Base-by-base conservation (phyloP, 495 filamentous ascomycete species). In the Hamigera avellanea region DNA sequence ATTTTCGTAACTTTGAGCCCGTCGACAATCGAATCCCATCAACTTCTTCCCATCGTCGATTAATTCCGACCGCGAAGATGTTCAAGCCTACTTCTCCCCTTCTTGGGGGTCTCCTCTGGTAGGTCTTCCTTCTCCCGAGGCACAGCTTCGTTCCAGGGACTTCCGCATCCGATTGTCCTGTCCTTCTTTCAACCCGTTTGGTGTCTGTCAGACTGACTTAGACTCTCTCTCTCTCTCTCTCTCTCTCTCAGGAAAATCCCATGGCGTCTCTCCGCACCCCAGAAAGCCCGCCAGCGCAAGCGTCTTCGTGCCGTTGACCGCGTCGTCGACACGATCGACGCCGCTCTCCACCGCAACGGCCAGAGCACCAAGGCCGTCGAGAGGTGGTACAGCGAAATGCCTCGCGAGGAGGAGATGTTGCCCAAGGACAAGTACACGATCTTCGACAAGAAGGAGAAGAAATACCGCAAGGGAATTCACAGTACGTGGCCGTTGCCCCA, bases 361-460 rank as follows among this genome's bases (percentile, higher is more conserved):
- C 61, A 78, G 53, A 76, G 61, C 2, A 64, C 82, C 25, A 82
- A 81, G 56, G 69, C 80, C 19, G 62, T 98, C 38, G 77, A 87
- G 58, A 67, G 77, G 45, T 98, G 91, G 91, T 93, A 86, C 62
- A 67, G 63, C 35, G 86, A 93, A 62, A 98, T 98, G 91, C 91
- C 91, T 14, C 82, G 75, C 19, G 91, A 98, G 73, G 74, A 76
- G 56, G 86, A 96, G 69, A 98, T 98, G 91, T 56, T 93, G 55
- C 79, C 91, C 30, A 81, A 76, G 59, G 91, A 98, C 62, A 98
- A 98, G 61, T 98, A 98, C 66, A 94, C 88, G 14, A 79, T 98
- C 43, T 98, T 96, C 64, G 87, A 93, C 61, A 78, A 87, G 46
- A 95, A 95, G 59, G 88, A 81, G 68, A 93, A 84, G 77, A 76